These are phyloP conservation scores for Paratinospora sagittata DNA, from an alignment of 164 flowering plant species.

Conservation along the genomic window DNA sequence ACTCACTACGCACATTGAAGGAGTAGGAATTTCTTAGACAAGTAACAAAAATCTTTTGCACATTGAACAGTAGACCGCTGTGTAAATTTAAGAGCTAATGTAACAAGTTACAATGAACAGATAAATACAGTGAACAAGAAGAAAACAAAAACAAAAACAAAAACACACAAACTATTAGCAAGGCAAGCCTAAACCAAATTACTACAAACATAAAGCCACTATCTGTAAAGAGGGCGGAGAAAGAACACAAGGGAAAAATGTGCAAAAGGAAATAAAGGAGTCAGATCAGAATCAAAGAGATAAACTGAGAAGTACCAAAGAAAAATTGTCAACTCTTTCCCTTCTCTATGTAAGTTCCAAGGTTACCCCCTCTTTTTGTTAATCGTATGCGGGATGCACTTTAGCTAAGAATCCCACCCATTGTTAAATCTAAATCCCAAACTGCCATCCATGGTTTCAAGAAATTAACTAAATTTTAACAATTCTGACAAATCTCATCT, in stretches of 20 bases:
- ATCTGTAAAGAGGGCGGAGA: background rate
- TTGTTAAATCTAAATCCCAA: too few species aligned
- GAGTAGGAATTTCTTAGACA: background rate
- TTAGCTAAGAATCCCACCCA: too few species aligned
- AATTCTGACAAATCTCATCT: too few species aligned
- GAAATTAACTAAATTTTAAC: too few species aligned
- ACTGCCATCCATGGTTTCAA: too few species aligned
- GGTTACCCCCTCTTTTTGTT: too few species aligned
- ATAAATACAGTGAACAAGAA: background rate
- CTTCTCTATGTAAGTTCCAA: too few species aligned
- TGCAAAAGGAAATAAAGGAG: too few species aligned
- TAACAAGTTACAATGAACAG: background rate
- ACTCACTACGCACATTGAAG: background rate
- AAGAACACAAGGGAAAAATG: background rate
- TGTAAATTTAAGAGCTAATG: background rate
- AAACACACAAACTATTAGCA: background rate
- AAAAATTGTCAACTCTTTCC: too few species aligned
- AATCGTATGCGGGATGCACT: too few species aligned
- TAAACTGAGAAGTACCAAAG: too few species aligned
- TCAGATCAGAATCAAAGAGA: too few species aligned
- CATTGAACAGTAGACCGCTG: background rate
- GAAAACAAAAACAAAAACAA: background rate
- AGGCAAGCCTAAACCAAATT: background rate
- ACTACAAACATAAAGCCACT: background rate
- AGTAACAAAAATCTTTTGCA: background rate